Evolutionary conservation across 2,329 filamentous ascomycete species (phyloP), one percentile per base, ranked within the genome.

Genomic region (Ustilaginoidea virens): DNA sequence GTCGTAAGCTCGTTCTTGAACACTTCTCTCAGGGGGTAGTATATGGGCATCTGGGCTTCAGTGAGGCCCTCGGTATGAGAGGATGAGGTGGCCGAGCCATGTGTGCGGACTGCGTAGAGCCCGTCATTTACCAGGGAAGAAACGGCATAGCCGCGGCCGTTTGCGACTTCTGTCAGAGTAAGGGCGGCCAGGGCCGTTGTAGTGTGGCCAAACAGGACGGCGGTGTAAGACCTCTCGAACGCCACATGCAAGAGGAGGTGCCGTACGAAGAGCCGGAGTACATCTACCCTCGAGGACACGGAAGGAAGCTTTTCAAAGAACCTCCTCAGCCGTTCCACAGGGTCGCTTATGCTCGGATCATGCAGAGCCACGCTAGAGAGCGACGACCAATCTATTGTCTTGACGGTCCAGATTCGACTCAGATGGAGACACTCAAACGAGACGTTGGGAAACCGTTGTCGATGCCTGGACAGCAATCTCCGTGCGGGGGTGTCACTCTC

Each of bases 111-210:
- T 1, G 54, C 48, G 20, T 55, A 51, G 26, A 61, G 53, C 5
- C 83, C 85, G 48, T 96, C 90, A 28, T 74, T 72, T 11, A 86
- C 69, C 40, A 80, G 71, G 74, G 78, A 87, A 1, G 86, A 81
- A 13, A 96, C 56, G 4, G 79, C 72, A 40, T 78, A 85, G 1
- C 87, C 90, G 27, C 87, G 69, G 1, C 90, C 90, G 54, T 93
- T 94, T 15, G 87, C 85, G 3, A 87, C 85, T 54, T 90, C 82
- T 5, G 82, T 66, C 10, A 98, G 69, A 1, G 83, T 81, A 44
- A 82, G 74, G 40, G 87, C 82, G 4, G 90, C 87, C 17, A 98
- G 71, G 11, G 75, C 71, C 5, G 85, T 94, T 13, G 90, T 93
- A 39, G 74, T 92, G 53, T 87, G 76, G 14, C 81, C 86, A 52